Conservation (phyloP, 225 moss, liverwort and hornwort species). For the Sphagnum contortum region DNA sequence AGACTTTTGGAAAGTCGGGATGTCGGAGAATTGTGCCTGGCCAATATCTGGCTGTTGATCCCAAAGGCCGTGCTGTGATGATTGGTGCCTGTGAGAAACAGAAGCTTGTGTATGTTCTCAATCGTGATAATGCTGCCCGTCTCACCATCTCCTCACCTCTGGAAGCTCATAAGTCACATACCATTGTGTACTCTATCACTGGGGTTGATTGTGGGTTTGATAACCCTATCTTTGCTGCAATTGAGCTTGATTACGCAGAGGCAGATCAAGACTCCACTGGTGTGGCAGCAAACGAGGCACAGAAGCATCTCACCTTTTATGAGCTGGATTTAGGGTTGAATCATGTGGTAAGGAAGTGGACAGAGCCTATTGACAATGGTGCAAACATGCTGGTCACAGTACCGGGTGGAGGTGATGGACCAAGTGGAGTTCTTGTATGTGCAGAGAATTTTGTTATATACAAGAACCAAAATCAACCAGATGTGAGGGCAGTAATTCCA, state of each 20-base stretch:
- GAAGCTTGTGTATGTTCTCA: constrained; percentile 96
- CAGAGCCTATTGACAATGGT: constrained; percentile 93
- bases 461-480: constrained; percentile 91
- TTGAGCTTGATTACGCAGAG: constrained; percentile 92
- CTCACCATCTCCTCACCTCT: constrained; percentile 77
- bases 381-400: constrained; percentile 94
- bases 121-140: constrained; percentile 91
- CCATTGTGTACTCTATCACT: constrained; percentile 88
- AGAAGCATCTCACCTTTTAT: constrained; percentile 96
- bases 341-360: constrained; percentile 97
- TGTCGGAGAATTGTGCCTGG: constrained; percentile 98
- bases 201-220: constrained; percentile 98
- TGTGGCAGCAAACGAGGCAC: constrained; percentile 87
- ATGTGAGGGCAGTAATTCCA: constrained; percentile 91
- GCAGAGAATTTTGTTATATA: constrained; percentile 99
- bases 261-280: constrained; percentile 97
- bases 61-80: constrained; percentile 97
- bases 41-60: constrained; percentile 93
- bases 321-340: constrained; percentile 96
- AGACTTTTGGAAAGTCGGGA: constrained; percentile 98
- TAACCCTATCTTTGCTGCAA: constrained; percentile 97
- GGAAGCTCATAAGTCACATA: constrained; percentile 97
- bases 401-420: constrained; percentile 94
- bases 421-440: constrained; percentile 94
- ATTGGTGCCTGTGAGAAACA: constrained; percentile 98